A percentile compares a stretch with the other conserved stretches of the same genome.
Evolutionary conservation across 352 stramenopile genomes (phyloP).

Genomic region (Peronospora farinosa): DNA sequence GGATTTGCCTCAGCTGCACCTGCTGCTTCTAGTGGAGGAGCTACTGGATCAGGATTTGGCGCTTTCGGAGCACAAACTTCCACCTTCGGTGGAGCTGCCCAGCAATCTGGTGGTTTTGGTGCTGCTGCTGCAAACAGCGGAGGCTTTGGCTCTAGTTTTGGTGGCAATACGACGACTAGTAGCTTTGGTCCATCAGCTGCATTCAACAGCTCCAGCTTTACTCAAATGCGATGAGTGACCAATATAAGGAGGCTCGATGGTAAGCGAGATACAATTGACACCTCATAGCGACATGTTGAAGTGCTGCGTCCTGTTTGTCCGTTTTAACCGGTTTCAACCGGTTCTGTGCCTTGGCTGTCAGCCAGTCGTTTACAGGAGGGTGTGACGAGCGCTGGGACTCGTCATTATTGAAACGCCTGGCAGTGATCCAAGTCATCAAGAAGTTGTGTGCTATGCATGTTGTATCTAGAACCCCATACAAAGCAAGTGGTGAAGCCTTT

Average conservation of each 20-base stretch:
- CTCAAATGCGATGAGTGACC: conserved; percentile 37
- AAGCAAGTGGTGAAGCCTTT: not conserved
- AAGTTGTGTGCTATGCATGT: not conserved
- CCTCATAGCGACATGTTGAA: conserved; percentile 5
- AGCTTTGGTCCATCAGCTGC: conserved; percentile 35
- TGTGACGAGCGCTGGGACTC: not conserved
- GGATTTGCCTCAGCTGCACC: conserved; percentile 29
- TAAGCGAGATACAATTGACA: conserved; percentile 11
- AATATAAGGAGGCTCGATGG: not conserved
- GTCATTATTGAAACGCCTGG: conserved; percentile 14
- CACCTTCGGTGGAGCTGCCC: conserved; percentile 24
- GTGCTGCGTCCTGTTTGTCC: not conserved
- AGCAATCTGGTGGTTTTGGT: conserved; percentile 31
- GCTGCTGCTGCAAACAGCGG: conserved; percentile 13
- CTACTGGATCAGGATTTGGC: conserved; percentile 37
- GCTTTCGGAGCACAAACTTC: conserved; percentile 35
- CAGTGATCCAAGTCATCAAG: not conserved
- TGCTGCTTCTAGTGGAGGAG: conserved; percentile 9
- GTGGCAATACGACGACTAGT: conserved; percentile 13
- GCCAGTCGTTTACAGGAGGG: conserved; percentile 13
- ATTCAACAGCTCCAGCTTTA: conserved; percentile 48
- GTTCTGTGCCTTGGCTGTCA: not conserved
- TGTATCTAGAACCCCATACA: conserved; percentile 7
- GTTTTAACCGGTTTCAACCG: conserved; percentile 1
- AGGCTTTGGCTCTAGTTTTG: conserved; percentile 36